Conservation (phyloP, 495 filamentous ascomycete genomes). For the Penicillium ochrochloron region DNA sequence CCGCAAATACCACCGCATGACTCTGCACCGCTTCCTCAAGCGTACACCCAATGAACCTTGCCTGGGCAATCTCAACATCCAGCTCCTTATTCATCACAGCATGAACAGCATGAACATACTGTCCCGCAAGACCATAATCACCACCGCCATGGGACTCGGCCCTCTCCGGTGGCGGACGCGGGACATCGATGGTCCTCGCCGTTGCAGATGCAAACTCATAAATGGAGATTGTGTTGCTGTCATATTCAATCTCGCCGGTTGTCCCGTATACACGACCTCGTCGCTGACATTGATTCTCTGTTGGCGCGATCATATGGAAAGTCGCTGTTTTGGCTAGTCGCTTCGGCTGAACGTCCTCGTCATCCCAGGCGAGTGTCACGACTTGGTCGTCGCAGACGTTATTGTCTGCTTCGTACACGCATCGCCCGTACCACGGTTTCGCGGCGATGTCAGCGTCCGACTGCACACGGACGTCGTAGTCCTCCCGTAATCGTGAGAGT, state of each 20-base stretch:
- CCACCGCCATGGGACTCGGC: slow-evolving; percentile 76
- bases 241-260: slow-evolving; percentile 81
- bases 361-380: slow-evolving; percentile 84
- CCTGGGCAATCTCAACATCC: slow-evolving; percentile 74
- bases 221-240: slow-evolving; percentile 47
- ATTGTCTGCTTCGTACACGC: slow-evolving; percentile 92
- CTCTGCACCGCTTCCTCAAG: slow-evolving; percentile 84
- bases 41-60: slow-evolving; percentile 73
- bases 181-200: slow-evolving; percentile 35
- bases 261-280: slow-evolving; percentile 85
- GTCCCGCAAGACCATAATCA: slow-evolving; percentile 76
- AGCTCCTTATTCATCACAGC: slow-evolving; percentile 73
- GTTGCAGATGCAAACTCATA: slow-evolving; percentile 44
- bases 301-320: slow-evolving; percentile 93
- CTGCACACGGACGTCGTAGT: slow-evolving; percentile 62
- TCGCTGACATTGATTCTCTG: slow-evolving; percentile 82
- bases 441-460: slow-evolving; percentile 56
- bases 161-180: slow-evolving; percentile 43
- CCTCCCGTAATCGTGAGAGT: slow-evolving; percentile 57
- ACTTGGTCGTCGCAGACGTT: slow-evolving; percentile 87
- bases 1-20: slow-evolving; percentile 93
- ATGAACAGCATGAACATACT: slow-evolving; percentile 81
- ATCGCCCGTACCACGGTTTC: slow-evolving; percentile 86
- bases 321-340: slow-evolving; percentile 75
- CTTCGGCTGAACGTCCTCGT: slow-evolving; percentile 47